phyloP scores from a whole-genome alignment of 371 early-diverging fungal species.

The Mucor mucedo region DNA sequence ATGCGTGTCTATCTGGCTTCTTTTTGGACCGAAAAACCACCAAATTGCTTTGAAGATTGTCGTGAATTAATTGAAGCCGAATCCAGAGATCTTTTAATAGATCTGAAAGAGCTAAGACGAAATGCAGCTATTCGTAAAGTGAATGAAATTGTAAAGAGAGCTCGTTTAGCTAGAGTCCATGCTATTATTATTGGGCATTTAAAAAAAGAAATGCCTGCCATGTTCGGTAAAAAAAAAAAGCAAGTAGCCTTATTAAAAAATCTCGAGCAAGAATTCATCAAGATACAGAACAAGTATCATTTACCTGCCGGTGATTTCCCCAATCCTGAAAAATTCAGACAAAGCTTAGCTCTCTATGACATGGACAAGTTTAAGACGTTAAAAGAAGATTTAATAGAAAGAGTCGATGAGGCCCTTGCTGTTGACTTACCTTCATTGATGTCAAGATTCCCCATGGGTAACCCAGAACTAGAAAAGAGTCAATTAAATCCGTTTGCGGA shows the following conservation, averaged over 20 bases:
- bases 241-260: slow-evolving; percentile 67
- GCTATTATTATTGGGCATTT: slow-evolving; percentile 86
- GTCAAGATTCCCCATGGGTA: slow-evolving; percentile 64
- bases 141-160: slow-evolving; percentile 91
- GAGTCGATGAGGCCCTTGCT: slow-evolving; percentile 66
- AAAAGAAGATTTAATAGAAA: slow-evolving; percentile 61
- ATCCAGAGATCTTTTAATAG: slow-evolving; percentile 77
- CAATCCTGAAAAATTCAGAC: slow-evolving; percentile 59
- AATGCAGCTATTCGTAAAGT: slow-evolving; percentile 90
- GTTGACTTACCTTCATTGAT: slow-evolving; percentile 70
- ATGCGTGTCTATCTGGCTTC: slow-evolving; percentile 85
- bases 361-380: slow-evolving; percentile 73
- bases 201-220: slow-evolving; percentile 82
- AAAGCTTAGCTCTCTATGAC: slow-evolving; percentile 64
- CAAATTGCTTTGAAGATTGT: slow-evolving; percentile 76
- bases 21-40: slow-evolving; percentile 81
- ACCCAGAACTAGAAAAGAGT: slow-evolving; percentile 49
- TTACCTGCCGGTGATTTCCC: slow-evolving; percentile 70
- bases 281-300: slow-evolving; percentile 68
- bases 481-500: slow-evolving; percentile 62
- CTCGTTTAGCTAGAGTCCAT: slow-evolving; percentile 82
- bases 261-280: slow-evolving; percentile 67
- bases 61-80: slow-evolving; percentile 74
- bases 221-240: slow-evolving; percentile 82
- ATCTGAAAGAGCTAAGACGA: slow-evolving; percentile 76